phyloP scores from a whole-genome alignment of 176 grass and related monocot genomes.

The Ananas comosus region DNA sequence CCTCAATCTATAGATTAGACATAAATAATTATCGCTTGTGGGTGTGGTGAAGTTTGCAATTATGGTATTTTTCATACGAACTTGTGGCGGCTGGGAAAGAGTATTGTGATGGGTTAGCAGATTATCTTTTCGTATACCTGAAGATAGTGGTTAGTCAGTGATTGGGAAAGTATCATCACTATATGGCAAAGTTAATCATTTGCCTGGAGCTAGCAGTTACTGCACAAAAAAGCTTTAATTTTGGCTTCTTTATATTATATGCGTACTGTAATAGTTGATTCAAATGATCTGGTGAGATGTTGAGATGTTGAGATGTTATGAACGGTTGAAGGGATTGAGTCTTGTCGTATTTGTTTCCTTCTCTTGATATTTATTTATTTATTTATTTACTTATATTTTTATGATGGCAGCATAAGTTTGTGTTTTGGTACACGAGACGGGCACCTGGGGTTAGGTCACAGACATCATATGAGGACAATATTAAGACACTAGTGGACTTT shows the following conservation, averaged over 20 bases:
- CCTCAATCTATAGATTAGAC: too few relatives aligned
- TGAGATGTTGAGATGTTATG: not conserved
- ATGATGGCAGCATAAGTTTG: conserved; percentile 61
- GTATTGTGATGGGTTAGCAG: too few relatives aligned
- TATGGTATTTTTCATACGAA: too few relatives aligned
- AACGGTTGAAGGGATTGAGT: not conserved
- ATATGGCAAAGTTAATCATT: too few relatives aligned
- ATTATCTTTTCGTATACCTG: too few relatives aligned
- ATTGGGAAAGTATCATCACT: too few relatives aligned
- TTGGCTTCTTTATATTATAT: not conserved
- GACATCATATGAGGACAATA: conserved; percentile 82
- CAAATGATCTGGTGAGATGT: not conserved
- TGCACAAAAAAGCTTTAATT: too few relatives aligned
- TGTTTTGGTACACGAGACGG: conserved; percentile 81
- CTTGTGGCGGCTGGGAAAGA: too few relatives aligned
- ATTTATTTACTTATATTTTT: conserved; percentile 1
- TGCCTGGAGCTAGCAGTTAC: too few relatives aligned
- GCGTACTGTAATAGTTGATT: not conserved
- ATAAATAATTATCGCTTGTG: not conserved
- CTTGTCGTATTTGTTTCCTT: conserved; percentile 3
- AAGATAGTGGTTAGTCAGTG: too few relatives aligned
- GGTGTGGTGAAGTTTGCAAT: not conserved
- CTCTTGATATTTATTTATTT: not conserved
- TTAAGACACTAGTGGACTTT: conserved; percentile 88
- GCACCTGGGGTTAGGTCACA: conserved; percentile 71